A percentile compares a stretch with the other conserved stretches of the same genome.
Evolutionary conservation across 805 yeast genomes (phyloP).

Genomic region (Metschnikowia arizonensis): DNA sequence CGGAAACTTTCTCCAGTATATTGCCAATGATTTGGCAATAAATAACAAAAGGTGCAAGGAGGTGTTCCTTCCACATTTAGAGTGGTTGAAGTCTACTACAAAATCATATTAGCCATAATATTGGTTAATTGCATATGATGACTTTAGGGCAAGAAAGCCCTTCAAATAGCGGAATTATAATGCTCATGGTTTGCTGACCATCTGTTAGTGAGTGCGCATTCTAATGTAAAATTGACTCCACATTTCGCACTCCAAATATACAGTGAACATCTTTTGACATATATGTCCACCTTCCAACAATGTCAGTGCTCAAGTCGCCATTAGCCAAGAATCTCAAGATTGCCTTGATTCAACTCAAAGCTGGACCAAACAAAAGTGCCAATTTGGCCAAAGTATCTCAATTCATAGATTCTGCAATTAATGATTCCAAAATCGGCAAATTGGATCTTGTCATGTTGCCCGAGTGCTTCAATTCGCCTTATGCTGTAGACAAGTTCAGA

Average conservation of each 20-base stretch:
- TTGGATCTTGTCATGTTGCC: conserved; percentile 80
- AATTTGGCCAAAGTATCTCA: conserved; percentile 67
- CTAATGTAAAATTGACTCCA: background rate
- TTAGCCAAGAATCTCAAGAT: conserved; percentile 61
- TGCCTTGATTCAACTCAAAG: conserved; percentile 79
- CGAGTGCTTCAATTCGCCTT: conserved; percentile 96
- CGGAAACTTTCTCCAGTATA: conserved; percentile 30
- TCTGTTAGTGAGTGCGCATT: too few species aligned
- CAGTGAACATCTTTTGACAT: too few species aligned
- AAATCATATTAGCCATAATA: too few species aligned
- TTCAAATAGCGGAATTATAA: too few species aligned
- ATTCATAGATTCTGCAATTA: conserved; percentile 58
- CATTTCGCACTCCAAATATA: background rate
- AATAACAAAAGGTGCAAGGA: conserved; percentile 30
- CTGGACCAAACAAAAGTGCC: conserved; percentile 75
- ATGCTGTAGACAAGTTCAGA: conserved; percentile 79
- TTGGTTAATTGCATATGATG: too few species aligned
- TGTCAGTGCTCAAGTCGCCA: conserved; percentile 32
- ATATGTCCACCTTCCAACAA: background rate
- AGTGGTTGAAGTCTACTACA: conserved; percentile 40
- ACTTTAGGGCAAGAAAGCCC: too few species aligned
- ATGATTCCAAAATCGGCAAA: conserved; percentile 29
- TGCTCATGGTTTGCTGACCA: too few species aligned
- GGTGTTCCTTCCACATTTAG: conserved; percentile 39
- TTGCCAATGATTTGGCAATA: conserved; percentile 21